phyloP scores from a whole-genome alignment of 164 flowering plant genomes.

The Pachysandra terminalis region DNA sequence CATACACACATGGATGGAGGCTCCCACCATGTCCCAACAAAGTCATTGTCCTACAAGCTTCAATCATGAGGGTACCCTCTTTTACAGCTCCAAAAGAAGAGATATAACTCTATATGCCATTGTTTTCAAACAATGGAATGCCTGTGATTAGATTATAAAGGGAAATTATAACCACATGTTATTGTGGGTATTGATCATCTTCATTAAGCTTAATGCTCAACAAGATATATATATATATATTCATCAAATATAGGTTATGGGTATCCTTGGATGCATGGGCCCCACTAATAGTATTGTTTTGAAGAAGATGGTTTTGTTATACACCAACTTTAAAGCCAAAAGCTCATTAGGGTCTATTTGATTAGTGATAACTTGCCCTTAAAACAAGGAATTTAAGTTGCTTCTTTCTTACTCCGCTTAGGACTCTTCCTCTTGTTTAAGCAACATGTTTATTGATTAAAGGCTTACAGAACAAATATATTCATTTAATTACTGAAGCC shows the following conservation, averaged over 20 bases:
- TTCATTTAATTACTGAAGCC: too few species aligned
- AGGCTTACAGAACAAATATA: neutral
- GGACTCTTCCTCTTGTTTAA: neutral
- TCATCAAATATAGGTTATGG: too few species aligned
- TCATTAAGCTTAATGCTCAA: too few species aligned
- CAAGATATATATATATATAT: too few species aligned
- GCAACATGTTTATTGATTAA: neutral
- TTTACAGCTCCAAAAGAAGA: neutral
- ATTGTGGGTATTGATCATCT: too few species aligned
- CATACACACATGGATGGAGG: constrained; percentile 27
- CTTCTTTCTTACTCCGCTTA: neutral
- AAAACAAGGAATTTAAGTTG: neutral
- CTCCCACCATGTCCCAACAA: constrained; percentile 18
- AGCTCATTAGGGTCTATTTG: constrained; percentile 9
- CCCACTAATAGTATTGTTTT: too few species aligned
- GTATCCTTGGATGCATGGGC: too few species aligned
- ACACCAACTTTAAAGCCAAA: constrained; percentile 20
- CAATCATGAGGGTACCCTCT: constrained; percentile 17
- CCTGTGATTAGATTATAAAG: neutral
- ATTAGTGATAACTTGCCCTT: neutral
- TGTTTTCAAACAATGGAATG: neutral
- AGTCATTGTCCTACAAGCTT: constrained; percentile 15
- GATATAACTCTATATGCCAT: neutral
- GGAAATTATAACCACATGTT: too few species aligned
- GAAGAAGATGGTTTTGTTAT: neutral